Percentiles rank a stretch among this genome's conserved stretches.
Evolutionary conservation across 352 stramenopile genomes (phyloP).

Genomic region (Globisporangium barbulae): DNA sequence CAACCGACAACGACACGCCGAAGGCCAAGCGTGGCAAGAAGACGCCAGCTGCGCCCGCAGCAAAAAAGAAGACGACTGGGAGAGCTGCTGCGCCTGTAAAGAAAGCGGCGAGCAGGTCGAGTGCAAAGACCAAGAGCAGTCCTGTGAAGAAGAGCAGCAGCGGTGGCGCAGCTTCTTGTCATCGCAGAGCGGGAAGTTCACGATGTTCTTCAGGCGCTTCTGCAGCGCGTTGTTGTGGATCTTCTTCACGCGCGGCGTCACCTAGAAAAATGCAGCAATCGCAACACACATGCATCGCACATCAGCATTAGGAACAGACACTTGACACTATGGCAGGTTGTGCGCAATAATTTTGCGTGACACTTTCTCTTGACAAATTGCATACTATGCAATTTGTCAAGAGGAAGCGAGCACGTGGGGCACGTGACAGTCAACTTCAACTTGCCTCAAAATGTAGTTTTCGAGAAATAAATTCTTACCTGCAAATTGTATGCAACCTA

Average conservation of each 20-base stretch:
- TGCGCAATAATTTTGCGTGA: no score
- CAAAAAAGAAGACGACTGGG: slow-evolving; percentile 14
- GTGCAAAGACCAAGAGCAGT: slow-evolving; percentile 26
- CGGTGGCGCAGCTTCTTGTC: slow-evolving; percentile 61
- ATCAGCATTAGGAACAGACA: not conserved
- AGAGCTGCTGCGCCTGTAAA: slow-evolving; percentile 3
- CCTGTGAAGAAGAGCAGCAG: slow-evolving; percentile 10
- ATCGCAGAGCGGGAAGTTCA: slow-evolving; percentile 82
- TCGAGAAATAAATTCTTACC: no score
- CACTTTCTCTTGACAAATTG: no score
- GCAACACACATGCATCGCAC: not conserved
- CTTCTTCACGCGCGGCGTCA: slow-evolving; percentile 83
- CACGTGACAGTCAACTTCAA: no score
- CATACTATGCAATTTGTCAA: no score
- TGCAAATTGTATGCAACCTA: no score
- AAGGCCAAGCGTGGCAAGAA: slow-evolving; percentile 26
- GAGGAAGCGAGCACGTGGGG: no score
- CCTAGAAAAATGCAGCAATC: slow-evolving; percentile 28
- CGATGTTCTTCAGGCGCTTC: slow-evolving; percentile 89
- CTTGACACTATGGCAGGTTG: not conserved
- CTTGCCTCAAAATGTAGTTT: no score
- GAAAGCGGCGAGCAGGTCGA: slow-evolving; percentile 12
- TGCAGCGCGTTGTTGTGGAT: slow-evolving; percentile 86
- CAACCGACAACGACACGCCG: slow-evolving; percentile 21
- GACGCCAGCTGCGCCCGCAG: not conserved